phyloP scores from a whole-genome alignment of 106 monocot species.

The Narthecium ossifragum region DNA sequence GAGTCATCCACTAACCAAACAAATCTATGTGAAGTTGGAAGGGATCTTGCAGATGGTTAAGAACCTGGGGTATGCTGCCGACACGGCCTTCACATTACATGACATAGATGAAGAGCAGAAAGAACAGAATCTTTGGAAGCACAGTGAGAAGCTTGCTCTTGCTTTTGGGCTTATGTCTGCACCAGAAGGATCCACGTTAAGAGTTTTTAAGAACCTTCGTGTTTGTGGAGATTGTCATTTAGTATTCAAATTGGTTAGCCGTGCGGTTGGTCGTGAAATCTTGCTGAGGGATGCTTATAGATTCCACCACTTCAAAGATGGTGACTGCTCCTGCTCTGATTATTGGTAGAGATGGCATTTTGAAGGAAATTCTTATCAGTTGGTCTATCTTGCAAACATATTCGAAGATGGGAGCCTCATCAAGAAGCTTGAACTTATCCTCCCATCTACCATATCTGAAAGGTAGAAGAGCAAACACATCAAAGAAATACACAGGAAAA shows the following conservation, averaged over 20 bases:
- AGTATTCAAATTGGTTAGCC: conserved; percentile 66
- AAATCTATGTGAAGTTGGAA: conserved; percentile 48
- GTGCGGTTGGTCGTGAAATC: conserved; percentile 30
- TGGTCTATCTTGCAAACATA: too few relatives aligned
- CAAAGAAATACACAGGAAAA: too few relatives aligned
- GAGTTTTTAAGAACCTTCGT: conserved; percentile 70
- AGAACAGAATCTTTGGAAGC: conserved; percentile 66
- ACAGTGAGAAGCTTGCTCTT: conserved; percentile 71
- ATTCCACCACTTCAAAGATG: conserved; percentile 66
- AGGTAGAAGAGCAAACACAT: too few relatives aligned
- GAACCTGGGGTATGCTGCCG: conserved; percentile 48
- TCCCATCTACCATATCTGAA: too few relatives aligned
- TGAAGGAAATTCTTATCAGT: too few relatives aligned
- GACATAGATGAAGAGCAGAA: conserved; percentile 84
- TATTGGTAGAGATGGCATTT: conserved; percentile 42
- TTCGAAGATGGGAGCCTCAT: too few relatives aligned
- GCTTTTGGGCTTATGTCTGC: conserved; percentile 54
- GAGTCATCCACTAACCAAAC: conserved; percentile 25
- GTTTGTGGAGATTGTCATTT: conserved; percentile 83
- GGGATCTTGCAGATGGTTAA: conserved; percentile 49
- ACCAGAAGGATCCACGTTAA: conserved; percentile 46
- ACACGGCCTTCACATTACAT: conserved; percentile 55
- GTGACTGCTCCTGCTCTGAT: conserved; percentile 77
- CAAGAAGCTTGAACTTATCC: too few relatives aligned
- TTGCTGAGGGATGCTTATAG: conserved; percentile 71